Percentiles rank a stretch among this genome's conserved stretches.
phyloP scores from a whole-genome alignment of 2,329 filamentous ascomycete genomes.

The Thyridium curvatum region DNA sequence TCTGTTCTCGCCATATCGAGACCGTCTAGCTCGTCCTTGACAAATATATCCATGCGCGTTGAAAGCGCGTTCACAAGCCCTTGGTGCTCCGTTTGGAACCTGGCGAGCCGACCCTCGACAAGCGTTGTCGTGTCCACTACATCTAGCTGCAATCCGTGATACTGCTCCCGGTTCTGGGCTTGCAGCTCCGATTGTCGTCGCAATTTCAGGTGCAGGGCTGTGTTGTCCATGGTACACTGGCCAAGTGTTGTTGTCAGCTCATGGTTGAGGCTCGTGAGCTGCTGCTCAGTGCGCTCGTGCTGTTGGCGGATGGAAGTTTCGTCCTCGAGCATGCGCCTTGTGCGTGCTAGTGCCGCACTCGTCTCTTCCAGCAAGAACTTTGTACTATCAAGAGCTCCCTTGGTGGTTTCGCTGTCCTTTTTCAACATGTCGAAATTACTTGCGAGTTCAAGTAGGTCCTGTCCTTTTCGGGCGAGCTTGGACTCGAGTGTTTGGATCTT shows the following conservation, averaged over 20 bases:
- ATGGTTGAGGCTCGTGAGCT: slow-evolving; percentile 66
- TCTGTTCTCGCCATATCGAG: no score
- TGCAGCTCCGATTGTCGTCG: no score
- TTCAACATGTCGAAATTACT: slow-evolving; percentile 83
- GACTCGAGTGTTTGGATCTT: slow-evolving; percentile 89
- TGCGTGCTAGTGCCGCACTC: slow-evolving; percentile 62
- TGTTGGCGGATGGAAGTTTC: slow-evolving; percentile 76
- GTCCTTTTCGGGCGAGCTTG: slow-evolving; percentile 85
- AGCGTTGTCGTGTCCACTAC: no score
- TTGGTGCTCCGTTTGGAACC: no score
- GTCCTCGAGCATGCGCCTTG: no score
- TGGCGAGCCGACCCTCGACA: no score
- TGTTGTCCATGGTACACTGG: slow-evolving; percentile 77
- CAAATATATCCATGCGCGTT: no score
- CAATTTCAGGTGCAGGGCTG: no score
- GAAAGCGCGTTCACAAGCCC: no score
- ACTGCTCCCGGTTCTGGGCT: no score
- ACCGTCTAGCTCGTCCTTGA: no score
- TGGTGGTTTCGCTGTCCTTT: slow-evolving; percentile 82
- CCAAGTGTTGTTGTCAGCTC: slow-evolving; percentile 73
- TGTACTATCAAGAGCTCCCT: slow-evolving; percentile 77
- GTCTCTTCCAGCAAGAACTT: slow-evolving; percentile 78
- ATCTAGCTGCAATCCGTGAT: no score
- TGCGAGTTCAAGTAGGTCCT: slow-evolving; percentile 82
- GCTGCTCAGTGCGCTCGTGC: slow-evolving; percentile 76